Conservation (phyloP, 108 stramenopile genomes). For the Pseudonitzschia multiseries region DNA sequence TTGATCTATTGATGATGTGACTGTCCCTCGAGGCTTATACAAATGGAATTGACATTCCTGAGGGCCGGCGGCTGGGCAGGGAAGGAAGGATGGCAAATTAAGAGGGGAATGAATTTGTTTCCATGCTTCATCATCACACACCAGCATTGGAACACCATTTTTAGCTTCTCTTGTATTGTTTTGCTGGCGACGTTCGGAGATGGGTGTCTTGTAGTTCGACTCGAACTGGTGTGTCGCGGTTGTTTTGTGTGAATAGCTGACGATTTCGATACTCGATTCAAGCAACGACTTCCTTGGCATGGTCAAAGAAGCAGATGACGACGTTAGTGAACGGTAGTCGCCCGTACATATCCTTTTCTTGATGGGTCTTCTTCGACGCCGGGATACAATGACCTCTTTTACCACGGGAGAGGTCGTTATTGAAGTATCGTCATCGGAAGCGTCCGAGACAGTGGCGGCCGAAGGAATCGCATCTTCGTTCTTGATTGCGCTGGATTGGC, state of each 20-base stretch:
- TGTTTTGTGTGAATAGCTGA: background rate
- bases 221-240: background rate
- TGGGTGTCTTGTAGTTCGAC: background rate
- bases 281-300: background rate
- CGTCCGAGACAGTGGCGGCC: background rate
- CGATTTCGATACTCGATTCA: background rate
- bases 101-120: conserved; percentile 1
- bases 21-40: background rate
- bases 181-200: background rate
- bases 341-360: conserved; percentile 3
- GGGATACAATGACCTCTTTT: conserved; percentile 7
- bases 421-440: background rate
- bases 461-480: background rate
- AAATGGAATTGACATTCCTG: background rate
- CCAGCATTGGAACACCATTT: background rate
- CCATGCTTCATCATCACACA: background rate
- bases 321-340: background rate
- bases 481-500: background rate
- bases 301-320: background rate
- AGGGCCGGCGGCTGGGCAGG: conserved; percentile 1
- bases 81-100: conserved; percentile 2
- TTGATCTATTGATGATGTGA: background rate
- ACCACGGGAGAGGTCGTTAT: background rate
- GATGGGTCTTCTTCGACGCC: conserved; percentile 10
- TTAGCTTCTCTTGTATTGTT: background rate